Conservation (phyloP, 2,329 filamentous ascomycete species). For the Clonostachys rhizophaga region DNA sequence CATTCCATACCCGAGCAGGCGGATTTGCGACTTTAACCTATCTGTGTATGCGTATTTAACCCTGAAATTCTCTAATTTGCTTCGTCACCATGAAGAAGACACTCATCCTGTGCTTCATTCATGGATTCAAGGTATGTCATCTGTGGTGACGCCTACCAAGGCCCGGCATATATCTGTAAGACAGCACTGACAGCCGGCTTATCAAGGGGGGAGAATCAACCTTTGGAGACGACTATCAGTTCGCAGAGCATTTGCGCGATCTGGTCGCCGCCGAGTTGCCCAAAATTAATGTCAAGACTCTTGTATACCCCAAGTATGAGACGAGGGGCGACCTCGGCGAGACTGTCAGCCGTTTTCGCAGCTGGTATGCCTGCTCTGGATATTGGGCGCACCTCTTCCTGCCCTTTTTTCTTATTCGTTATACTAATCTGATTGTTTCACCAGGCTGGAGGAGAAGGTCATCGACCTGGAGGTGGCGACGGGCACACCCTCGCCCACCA, state of each 20-base stretch:
- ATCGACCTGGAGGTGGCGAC: conserved; percentile 90
- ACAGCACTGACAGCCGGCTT: no score
- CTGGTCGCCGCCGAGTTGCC: conserved; percentile 63
- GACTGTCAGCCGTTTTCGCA: conserved; percentile 68
- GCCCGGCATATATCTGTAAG: background rate
- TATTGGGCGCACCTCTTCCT: background rate
- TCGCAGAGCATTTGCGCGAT: conserved; percentile 66
- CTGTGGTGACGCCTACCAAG: background rate
- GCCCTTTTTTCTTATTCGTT: background rate
- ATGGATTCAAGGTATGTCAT: conserved; percentile 73
- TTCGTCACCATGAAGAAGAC: conserved; percentile 58
- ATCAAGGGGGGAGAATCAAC: conserved; percentile 69
- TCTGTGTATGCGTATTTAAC: no score
- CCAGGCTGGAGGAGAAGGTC: conserved; percentile 81
- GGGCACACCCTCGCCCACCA: conserved; percentile 73
- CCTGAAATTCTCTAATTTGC: no score
- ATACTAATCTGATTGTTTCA: background rate
- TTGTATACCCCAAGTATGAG: conserved; percentile 78
- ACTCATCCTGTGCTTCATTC: conserved; percentile 76
- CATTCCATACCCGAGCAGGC: no score
- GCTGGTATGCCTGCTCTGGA: conserved; percentile 50
- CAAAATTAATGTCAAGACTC: conserved; percentile 59
- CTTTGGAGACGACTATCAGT: conserved; percentile 61
- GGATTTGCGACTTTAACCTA: no score
- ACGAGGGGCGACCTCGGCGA: conserved; percentile 72